Evolutionary conservation across 202 grass and related monocot species (phyloP), one percentile per base, ranked within the genome.

Genomic region (Brachypodium distachyon): DNA sequence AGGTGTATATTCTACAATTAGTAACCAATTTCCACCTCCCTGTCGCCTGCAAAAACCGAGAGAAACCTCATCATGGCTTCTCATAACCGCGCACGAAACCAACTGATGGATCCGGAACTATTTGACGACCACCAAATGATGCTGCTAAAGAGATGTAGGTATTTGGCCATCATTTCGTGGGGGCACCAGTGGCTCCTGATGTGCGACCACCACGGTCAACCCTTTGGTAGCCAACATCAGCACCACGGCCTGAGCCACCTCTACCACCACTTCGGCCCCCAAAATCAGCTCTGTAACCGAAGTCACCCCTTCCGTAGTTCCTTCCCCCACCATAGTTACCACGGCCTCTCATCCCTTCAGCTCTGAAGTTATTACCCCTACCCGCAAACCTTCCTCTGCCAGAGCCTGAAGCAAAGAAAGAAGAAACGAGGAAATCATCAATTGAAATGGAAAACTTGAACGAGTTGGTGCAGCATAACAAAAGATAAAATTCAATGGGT

Each of bases 301-400:
- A 87, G 1, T 89, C 86, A 39, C 70, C 86, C 76, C 89, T 83
- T 38, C 89, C 84, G 3, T 81, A 91, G 54, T 81, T 74, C 77
- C 92, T 85, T 65, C 89, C 93, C 16, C 87, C 90, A 76, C 71
- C 70, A 9, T 87, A 91, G 40, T 66, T 87, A 19, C 73, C 85
- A 58, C 87, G 87, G 4, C 84, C 89, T 63, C 93, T 87, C 31
- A 68, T 72, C 19, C 81, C 84, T 9, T 91, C 93, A 77, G 62
- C 87, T 70, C 90, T 82, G 80, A 85, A 97, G 17, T 75, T 80
- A 78, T 56, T 76, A 69, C 90, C 90, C 83, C 90, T 87, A 34
- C 87, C 85, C 42, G 61, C 14, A 77, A 88, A 97, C 58, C 93
- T 84, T 60, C 87, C 93, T 85, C 90, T 90, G 77, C 59, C 79